Evolutionary conservation across 192 early-diverging fungal species (phyloP), one percentile per base, ranked within the genome.

Genomic region (Coemansia sp.): DNA sequence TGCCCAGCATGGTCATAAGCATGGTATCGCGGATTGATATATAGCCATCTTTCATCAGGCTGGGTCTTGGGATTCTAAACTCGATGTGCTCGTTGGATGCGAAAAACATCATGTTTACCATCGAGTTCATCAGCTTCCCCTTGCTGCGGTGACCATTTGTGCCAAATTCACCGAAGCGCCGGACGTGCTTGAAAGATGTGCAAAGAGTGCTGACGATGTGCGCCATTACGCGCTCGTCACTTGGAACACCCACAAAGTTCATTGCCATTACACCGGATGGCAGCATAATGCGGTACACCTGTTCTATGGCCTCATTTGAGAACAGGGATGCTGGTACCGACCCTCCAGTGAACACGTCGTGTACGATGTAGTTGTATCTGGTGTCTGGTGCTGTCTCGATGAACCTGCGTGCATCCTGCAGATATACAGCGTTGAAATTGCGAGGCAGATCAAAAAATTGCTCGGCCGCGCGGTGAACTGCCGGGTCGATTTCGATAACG

Each of bases 281-380:
- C 61, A 87, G 89, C 56, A 97, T 68, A 29, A 93, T 87, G 25
- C 86, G 74, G 51, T 80, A 77, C 69, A 91, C 75, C 10, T 88
- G 83, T 54, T 72, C 60, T 5, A 94, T 60, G 0, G 90, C 88
- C 66, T 94, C 89, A n/a, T 88, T 74, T 6, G 91, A 89, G 69
- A 94, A 94, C 69, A 97, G 77, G 2, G 71, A 48, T 4, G 83
- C 72, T 5, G 91, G 89, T 2, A 95, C 89, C 3, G 86, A 85
- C 0, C 95, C 95, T 48, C 94, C 94, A 0, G 93, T 93, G 72
- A 97, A 97, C 20, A 97, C 92, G 75, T 97, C 95, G 70, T 95
- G 95, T 11, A 94, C 73, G 30, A 97, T 79, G 73, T 88, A 94
- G 71, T 95, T 92, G 74, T 95, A 97, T 30, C 71, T 77, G 40